These are phyloP conservation scores for button mushroom (Agaricus bisporus) DNA, from an alignment of 768 basidiomycete species.

Conservation along the genomic window DNA sequence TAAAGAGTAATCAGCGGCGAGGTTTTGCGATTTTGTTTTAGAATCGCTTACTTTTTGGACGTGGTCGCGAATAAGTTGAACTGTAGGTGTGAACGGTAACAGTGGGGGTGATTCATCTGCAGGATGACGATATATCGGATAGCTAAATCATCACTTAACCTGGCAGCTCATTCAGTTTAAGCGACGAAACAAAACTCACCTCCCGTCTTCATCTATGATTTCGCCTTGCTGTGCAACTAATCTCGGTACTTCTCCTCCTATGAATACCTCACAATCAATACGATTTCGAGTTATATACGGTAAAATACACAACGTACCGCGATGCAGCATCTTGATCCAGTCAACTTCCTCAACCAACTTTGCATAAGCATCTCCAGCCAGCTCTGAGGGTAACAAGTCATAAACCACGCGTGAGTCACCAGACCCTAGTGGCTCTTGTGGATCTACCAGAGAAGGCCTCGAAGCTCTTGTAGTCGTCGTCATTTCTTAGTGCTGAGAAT, in stretches of 20 bases:
- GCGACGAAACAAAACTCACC: conserved; percentile 18
- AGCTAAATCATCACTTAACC: not conserved
- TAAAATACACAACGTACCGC: conserved; percentile 38
- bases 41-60: conserved; percentile 42
- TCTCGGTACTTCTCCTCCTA: conserved; percentile 57
- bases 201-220: conserved; percentile 28
- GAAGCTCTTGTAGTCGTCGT: conserved; percentile 1
- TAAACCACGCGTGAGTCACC: conserved; percentile 63
- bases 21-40: not conserved
- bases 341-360: conserved; percentile 55
- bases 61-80: conserved; percentile 54
- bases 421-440: conserved; percentile 37
- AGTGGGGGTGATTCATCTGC: conserved; percentile 73
- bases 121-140: conserved; percentile 76
- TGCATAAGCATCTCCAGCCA: conserved; percentile 53
- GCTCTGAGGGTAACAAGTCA: conserved; percentile 49
- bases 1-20: not conserved
- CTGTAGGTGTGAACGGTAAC: conserved; percentile 60
- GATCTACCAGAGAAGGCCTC: not conserved
- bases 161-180: too few relatives aligned
- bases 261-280: not conserved
- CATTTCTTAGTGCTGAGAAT: not conserved
- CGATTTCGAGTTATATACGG: not conserved
- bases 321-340: conserved; percentile 72
- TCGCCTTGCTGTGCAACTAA: conserved; percentile 32